These are phyloP conservation scores for Cladophialophora immunda DNA, from an alignment of 2,329 filamentous ascomycete species.

Conservation along the genomic window DNA sequence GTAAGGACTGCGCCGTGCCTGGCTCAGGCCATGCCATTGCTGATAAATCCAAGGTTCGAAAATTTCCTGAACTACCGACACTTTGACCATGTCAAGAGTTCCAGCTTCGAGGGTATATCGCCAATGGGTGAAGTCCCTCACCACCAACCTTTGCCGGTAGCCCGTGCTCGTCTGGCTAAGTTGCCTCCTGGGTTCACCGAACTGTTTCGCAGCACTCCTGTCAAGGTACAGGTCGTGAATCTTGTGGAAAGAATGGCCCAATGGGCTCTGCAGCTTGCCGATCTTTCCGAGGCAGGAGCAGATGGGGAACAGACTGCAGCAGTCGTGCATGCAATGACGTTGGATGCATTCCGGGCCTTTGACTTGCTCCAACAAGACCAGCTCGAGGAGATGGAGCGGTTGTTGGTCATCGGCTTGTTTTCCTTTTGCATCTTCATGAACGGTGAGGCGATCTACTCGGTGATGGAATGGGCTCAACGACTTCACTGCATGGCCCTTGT, in stretches of 20 bases:
- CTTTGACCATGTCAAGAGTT: constrained; percentile 13
- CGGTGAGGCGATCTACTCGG: constrained; percentile 14
- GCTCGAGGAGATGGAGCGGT: constrained; percentile 13
- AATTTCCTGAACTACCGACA: constrained; percentile 22
- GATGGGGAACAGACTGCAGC: background rate
- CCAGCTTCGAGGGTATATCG: background rate
- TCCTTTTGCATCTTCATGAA: constrained; percentile 23
- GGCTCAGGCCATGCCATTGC: background rate
- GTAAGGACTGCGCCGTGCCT: constrained; percentile 3
- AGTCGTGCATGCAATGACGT: constrained; percentile 11
- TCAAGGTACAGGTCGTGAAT: constrained; percentile 9
- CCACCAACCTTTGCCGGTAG: background rate
- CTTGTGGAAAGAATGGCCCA: constrained; percentile 15
- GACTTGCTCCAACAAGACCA: constrained; percentile 23
- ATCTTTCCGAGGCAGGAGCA: background rate
- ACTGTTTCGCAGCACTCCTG: background rate
- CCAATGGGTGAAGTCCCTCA: background rate
- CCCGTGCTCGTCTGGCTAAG: background rate
- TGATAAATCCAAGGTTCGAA: constrained; percentile 22
- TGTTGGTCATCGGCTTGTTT: constrained; percentile 16
- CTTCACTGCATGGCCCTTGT: constrained; percentile 19
- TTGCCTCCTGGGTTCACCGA: constrained; percentile 15
- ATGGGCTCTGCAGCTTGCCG: constrained; percentile 13
- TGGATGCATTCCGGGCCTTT: constrained; percentile 22
- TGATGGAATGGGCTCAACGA: constrained; percentile 20